Base-by-base conservation (phyloP, 83 land plant genomes). In the Larix sibirica region DNA sequence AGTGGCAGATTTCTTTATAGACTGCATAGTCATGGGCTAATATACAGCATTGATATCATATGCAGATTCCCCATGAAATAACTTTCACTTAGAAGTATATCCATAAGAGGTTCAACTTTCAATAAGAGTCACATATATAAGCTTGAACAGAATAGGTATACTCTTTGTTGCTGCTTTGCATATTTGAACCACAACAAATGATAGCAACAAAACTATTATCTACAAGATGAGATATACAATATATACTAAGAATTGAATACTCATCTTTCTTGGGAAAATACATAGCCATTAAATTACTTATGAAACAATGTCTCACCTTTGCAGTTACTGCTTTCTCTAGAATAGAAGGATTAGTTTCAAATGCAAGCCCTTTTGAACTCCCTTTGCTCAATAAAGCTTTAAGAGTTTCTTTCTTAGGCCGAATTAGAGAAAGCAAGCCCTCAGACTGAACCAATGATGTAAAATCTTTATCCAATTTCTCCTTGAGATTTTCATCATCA, bases 391-490 rank as follows among this genome's bases (percentile, higher is more conserved):
- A 47, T 26, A 90, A 84, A 44, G 91, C 88, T 84, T 93, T 90
- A 47, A 90, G 66, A 77, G 92, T 86, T 83, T 82, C 82, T 82
- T 90, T 93, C 64, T 82, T 80, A 65, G 96, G 93, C 38, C 88
- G 89, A 42, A 93, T 88, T 40, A 94, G 65, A 17, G 98, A 92
- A 4, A 83, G 56, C 28, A 97, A 83, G 56, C 90, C 93, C 62
- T 90, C 83, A 18, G 98, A 88, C 79, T 92, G 96, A 28, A 89
- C 91, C 83, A 97, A 76, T 7, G 89, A 85, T 69, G 87, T 56
- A 83, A 97, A 97, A 24, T 90, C 91, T 24, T 86, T 89, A 81
- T 97, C 99, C 66, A 95, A 80, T 79, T 97, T 84, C 50, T 91
- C 95, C 86, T 90, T 85, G 70, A 92, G 79, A 16, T 93, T 85